Percentiles rank a stretch among this genome's conserved stretches.
phyloP scores from a whole-genome alignment of 2,329 filamentous ascomycete genomes.

The Neodidymelliopsis sp. region DNA sequence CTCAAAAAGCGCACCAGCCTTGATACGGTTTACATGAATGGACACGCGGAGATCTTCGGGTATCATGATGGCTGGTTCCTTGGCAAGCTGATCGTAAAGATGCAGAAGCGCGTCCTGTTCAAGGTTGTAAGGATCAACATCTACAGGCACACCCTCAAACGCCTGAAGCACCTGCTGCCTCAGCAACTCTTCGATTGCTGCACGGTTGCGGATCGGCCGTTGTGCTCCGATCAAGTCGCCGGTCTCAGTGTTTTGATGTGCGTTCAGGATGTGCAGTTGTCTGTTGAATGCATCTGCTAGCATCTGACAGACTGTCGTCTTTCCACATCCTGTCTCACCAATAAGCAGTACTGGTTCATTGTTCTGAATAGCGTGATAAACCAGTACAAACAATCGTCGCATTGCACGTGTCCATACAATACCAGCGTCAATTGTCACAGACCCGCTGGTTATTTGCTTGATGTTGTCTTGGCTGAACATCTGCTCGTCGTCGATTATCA shows the following conservation, averaged over 20 bases:
- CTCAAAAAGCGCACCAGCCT: constrained; percentile 88
- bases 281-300: constrained; percentile 81
- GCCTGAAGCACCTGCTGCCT: constrained; percentile 64
- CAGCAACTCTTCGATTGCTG: constrained; percentile 72
- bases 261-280: constrained; percentile 88
- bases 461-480: constrained; percentile 68
- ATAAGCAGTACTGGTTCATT: constrained; percentile 94
- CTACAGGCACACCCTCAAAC: constrained; percentile 23
- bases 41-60: constrained; percentile 50
- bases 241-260: constrained; percentile 97
- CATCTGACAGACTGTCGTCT: constrained; percentile 95
- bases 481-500: constrained; percentile 75
- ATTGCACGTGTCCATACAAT: constrained; percentile 97
- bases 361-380: constrained; percentile 84
- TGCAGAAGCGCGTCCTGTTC: constrained; percentile 60
- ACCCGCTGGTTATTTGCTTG: constrained; percentile 38
- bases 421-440: constrained; percentile 20
- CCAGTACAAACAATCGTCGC: constrained; percentile 87
- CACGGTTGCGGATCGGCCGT: constrained; percentile 85
- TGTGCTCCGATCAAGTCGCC: constrained; percentile 97
- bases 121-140: constrained; percentile 20
- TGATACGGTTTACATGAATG: constrained; percentile 61
- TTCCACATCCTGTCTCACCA: constrained; percentile 96
- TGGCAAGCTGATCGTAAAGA: constrained; percentile 64
- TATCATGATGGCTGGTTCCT: constrained; percentile 55